Evolutionary conservation across 306 rosid species (phyloP), one percentile per base, ranked within the genome.

Genomic region (Cucurbita pepo): DNA sequence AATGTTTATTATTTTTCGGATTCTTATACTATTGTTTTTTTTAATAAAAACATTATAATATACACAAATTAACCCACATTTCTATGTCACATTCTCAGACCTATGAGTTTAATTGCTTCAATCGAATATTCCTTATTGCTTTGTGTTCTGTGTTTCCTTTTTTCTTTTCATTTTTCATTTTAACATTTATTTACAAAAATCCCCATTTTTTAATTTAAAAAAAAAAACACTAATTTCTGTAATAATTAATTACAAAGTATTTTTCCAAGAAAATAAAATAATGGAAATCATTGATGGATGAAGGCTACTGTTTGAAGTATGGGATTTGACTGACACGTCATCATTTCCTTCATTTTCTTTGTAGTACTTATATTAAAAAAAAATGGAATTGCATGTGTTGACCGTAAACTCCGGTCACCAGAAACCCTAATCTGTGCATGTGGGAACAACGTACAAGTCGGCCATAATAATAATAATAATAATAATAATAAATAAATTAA

Each of bases 321-420:
- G 72, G 72, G 38, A 45, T 66, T 2, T 55, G 12, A 44, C 72
- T 66, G 57, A 9, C 56, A 69, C 41, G 73, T 69, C 73, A 48
- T 69, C 43, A 48, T 48, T 69, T 69, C 57, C 7, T 67, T 44
- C 37, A 50, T 22, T 66, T 37, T 22, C 36, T 34, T 14, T 25
- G 67, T 37, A 37, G 47, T 50, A 50, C 54, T 61, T 16, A 47
- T 15, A 38, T 61, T n/a, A n/a, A n/a, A n/a, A n/a, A n/a, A n/a
- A n/a, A n/a, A 19, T 10, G 11, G 69, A 21, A 64, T 38, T 47
- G 82, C 97, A 91, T 89, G 97, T 91, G 96, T 78, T 6, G 69
- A 60, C 82, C 94, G 86, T 75, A 76, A 91, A 81, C 79, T 69
- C 79, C 95, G 95, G 77, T 58, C 51, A 77, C 73, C 73, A 67